Evolutionary conservation across 2,329 filamentous ascomycete species (phyloP).

Genomic region (Colletotrichum lentis): DNA sequence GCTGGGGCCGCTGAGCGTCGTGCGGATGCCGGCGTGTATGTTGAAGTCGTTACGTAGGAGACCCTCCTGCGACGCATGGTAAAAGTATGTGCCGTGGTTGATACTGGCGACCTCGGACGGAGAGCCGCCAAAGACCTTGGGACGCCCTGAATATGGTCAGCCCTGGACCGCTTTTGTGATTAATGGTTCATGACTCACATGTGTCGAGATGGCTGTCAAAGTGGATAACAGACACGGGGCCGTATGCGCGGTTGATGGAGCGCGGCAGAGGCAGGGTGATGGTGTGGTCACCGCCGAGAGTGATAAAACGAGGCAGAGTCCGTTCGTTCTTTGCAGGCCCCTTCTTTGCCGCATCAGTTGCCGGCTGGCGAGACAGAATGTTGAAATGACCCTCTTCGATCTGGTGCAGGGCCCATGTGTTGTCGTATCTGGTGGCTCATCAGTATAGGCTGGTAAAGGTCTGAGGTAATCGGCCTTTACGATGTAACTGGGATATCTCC

Average conservation of each 20-base stretch:
- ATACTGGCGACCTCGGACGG: constrained; percentile 78
- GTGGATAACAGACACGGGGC: constrained; percentile 68
- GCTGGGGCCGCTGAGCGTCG: constrained; percentile 77
- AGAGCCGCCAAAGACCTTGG: constrained; percentile 86
- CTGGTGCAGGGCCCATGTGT: constrained; percentile 80
- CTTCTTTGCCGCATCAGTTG: constrained; percentile 70
- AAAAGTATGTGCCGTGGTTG: constrained; percentile 92
- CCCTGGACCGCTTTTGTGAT: constrained; percentile 31
- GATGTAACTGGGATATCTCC: constrained; percentile 87
- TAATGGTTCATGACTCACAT: constrained; percentile 53
- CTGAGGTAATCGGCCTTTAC: constrained; percentile 55
- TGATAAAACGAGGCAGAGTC: constrained; percentile 83
- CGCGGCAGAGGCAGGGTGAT: constrained; percentile 68
- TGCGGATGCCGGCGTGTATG: constrained; percentile 88
- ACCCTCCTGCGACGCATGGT: constrained; percentile 80
- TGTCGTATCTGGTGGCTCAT: constrained; percentile 71
- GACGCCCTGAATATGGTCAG: constrained; percentile 69
- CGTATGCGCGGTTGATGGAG: constrained; percentile 68
- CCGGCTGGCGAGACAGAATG: constrained; percentile 74
- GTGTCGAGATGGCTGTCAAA: constrained; percentile 74
- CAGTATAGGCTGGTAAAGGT: not conserved
- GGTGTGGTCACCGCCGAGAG: constrained; percentile 72
- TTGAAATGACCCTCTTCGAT: constrained; percentile 86
- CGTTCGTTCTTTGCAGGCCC: constrained; percentile 77
- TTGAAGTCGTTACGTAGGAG: constrained; percentile 82